Percentiles rank a stretch among this genome's conserved stretches.
phyloP scores from a whole-genome alignment of 2,329 filamentous ascomycete species.

The Samsoniella hepiali region DNA sequence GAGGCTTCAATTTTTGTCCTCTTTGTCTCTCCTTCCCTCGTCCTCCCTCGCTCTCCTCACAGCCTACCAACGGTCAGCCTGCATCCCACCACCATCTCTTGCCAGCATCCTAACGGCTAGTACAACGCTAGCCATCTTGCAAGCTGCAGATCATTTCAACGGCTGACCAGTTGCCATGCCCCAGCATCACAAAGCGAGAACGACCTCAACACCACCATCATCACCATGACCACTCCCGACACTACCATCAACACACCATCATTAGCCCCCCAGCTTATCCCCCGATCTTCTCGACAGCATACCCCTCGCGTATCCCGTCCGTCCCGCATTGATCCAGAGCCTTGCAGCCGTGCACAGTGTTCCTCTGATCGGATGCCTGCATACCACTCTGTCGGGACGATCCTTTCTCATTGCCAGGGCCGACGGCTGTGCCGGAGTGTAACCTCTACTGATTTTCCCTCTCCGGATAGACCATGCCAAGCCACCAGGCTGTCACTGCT shows the following conservation, averaged over 20 bases:
- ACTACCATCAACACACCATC: background rate
- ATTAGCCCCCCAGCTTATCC: slow-evolving; percentile 9
- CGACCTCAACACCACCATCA: background rate
- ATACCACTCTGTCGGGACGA: background rate
- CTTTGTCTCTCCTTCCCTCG: background rate
- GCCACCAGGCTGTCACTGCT: background rate
- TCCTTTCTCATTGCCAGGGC: background rate
- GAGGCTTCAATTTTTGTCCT: slow-evolving; percentile 9
- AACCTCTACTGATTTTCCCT: background rate
- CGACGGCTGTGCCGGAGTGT: background rate
- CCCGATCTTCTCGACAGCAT: background rate
- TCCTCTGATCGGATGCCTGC: slow-evolving; percentile 10
- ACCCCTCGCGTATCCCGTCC: background rate
- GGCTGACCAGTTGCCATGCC: background rate
- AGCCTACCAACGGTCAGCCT: background rate
- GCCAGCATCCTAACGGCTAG: no score
- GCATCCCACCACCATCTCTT: background rate
- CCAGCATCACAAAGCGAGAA: background rate
- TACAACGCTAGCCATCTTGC: background rate
- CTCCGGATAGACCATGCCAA: background rate
- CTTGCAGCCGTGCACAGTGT: background rate
- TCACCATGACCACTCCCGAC: background rate
- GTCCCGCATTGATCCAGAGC: background rate
- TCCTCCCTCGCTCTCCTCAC: background rate
- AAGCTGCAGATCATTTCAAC: background rate